Percentiles rank a stretch among this genome's conserved stretches.
Evolutionary conservation across 2,329 filamentous ascomycete genomes (phyloP).

Genomic region (Fusarium zealandicum): DNA sequence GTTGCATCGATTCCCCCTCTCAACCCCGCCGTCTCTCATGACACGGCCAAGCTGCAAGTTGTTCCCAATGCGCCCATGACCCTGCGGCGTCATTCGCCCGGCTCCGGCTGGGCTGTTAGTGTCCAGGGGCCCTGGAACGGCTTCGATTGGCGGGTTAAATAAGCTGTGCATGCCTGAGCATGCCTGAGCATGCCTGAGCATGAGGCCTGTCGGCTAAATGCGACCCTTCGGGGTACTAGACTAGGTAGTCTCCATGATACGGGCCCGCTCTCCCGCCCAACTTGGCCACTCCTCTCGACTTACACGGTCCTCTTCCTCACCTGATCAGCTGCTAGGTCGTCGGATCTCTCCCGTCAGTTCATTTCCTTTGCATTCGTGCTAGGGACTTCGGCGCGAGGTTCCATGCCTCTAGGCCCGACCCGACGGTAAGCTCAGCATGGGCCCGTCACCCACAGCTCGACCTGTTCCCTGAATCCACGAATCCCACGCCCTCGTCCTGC

Average conservation of each 20-base stretch:
- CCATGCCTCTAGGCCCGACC: slow-evolving; percentile 13
- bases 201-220: slow-evolving; percentile 35
- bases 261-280: neutral
- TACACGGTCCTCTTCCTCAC: slow-evolving; percentile 5
- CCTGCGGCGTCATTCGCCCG: slow-evolving; percentile 29
- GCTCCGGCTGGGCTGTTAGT: slow-evolving; percentile 11
- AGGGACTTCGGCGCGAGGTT: slow-evolving; percentile 38
- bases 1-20: slow-evolving; percentile 27
- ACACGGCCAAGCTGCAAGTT: slow-evolving; percentile 8
- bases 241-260: neutral
- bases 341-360: neutral
- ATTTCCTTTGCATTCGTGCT: slow-evolving; percentile 18
- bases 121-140: neutral
- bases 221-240: slow-evolving; percentile 4
- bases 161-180: too few relatives aligned
- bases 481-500: slow-evolving; percentile 20
- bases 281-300: slow-evolving; percentile 1
- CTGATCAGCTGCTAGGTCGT: neutral
- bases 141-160: slow-evolving; percentile 29
- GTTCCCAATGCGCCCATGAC: slow-evolving; percentile 11
- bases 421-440: neutral
- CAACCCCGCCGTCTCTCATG: slow-evolving; percentile 35
- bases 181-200: too few relatives aligned
- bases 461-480: slow-evolving; percentile 29
- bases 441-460: neutral